phyloP scores from a whole-genome alignment of 345 rosid genomes.

The Lumnitzera littorea region DNA sequence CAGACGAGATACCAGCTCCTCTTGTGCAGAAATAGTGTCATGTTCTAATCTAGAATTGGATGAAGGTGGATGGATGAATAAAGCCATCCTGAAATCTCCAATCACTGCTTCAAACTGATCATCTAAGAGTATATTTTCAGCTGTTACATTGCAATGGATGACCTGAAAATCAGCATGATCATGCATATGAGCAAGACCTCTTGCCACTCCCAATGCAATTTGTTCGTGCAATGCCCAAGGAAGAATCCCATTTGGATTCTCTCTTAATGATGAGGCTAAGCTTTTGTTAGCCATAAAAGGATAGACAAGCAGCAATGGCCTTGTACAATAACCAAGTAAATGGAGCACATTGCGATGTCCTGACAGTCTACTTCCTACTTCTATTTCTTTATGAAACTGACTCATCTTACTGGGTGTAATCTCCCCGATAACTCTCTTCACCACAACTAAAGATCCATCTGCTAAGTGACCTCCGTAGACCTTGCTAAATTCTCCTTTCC shows the following conservation, averaged over 20 bases:
- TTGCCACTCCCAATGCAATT: background rate
- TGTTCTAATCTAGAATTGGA: background rate
- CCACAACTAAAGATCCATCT: background rate
- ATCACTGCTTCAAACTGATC: slow-evolving; percentile 3
- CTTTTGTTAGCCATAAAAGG: slow-evolving; percentile 3
- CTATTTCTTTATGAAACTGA: background rate
- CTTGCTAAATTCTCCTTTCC: slow-evolving; percentile 3
- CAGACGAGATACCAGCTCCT: background rate
- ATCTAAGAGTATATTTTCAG: slow-evolving; percentile 5
- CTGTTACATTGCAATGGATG: background rate
- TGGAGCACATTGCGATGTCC: background rate
- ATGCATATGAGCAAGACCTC: slow-evolving; percentile 2
- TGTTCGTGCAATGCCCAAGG: slow-evolving; percentile 4
- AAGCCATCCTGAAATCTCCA: slow-evolving; percentile 1
- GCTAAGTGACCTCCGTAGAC: background rate
- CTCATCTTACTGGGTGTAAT: background rate
- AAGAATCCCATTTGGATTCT: background rate
- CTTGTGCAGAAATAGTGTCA: background rate
- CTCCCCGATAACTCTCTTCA: background rate
- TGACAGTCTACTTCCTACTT: background rate
- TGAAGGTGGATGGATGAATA: background rate
- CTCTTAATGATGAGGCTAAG: background rate
- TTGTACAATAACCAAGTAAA: slow-evolving; percentile 2
- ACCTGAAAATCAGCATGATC: background rate
- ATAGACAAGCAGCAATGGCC: slow-evolving; percentile 5